phyloP scores from a whole-genome alignment of 2,329 filamentous ascomycete species.

The Diaporthe citriasiana region DNA sequence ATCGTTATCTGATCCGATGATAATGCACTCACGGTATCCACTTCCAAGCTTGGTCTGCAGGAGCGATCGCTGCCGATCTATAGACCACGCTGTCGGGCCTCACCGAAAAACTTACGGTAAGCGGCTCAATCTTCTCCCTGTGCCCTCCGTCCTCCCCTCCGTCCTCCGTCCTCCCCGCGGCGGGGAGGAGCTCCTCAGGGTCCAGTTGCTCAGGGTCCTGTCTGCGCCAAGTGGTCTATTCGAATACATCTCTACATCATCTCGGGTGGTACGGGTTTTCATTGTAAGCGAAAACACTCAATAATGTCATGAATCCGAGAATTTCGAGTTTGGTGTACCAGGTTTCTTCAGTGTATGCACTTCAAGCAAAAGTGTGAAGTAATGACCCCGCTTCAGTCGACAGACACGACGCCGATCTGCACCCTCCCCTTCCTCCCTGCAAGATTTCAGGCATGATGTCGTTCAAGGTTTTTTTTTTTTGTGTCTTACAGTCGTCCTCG shows the following conservation, averaged over 20 bases:
- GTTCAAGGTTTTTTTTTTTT: background rate
- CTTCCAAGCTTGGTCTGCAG: slow-evolving; percentile 32
- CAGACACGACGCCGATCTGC: background rate
- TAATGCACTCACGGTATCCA: slow-evolving; percentile 24
- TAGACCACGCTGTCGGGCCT: slow-evolving; percentile 36
- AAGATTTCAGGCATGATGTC: background rate
- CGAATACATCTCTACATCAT: background rate
- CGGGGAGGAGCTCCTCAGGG: slow-evolving; percentile 28
- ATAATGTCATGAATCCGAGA: background rate
- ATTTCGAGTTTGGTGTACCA: background rate
- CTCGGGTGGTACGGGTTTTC: background rate
- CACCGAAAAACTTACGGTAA: slow-evolving; percentile 40
- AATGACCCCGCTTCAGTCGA: background rate
- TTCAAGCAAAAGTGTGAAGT: background rate
- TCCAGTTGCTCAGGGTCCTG: background rate
- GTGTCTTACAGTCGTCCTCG: background rate
- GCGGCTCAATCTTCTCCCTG: slow-evolving; percentile 26
- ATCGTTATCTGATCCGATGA: slow-evolving; percentile 30
- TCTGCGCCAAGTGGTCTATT: background rate
- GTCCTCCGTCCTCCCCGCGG: background rate
- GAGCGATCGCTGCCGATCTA: slow-evolving; percentile 25
- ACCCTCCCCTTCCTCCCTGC: no score
- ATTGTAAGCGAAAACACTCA: background rate
- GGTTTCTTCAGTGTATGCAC: background rate
- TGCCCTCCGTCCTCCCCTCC: background rate